These are phyloP conservation scores for Nannochloropsis salina DNA, from an alignment of 108 stramenopile species.

Conservation along the genomic window DNA sequence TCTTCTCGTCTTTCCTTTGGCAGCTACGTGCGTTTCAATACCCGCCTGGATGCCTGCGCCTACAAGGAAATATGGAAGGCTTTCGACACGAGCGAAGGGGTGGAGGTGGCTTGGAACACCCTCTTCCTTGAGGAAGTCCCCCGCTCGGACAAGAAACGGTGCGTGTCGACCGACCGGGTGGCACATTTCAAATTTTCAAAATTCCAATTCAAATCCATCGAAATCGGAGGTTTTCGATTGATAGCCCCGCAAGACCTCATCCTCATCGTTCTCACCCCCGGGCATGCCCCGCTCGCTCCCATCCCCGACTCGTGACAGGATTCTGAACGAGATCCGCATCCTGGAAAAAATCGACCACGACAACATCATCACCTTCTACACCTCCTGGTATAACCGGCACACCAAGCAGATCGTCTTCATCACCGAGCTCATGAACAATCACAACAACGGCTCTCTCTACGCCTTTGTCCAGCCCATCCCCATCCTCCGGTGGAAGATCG, in stretches of 20 bases:
- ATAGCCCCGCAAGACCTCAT: no score
- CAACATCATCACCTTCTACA: slow-evolving; percentile 94
- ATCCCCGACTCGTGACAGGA: slow-evolving; percentile 19
- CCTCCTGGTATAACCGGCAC: slow-evolving; percentile 91
- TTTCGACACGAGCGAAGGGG: slow-evolving; percentile 92
- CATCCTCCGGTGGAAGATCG: slow-evolving; percentile 86
- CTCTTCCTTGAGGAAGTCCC: slow-evolving; percentile 78
- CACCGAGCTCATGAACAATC: slow-evolving; percentile 75
- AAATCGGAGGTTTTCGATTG: no score
- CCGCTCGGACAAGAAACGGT: slow-evolving; percentile 63
- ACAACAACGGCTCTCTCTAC: slow-evolving; percentile 63
- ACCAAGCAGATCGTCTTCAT: slow-evolving; percentile 70
- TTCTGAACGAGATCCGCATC: slow-evolving; percentile 89
- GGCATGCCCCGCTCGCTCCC: no score
- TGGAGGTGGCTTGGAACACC: slow-evolving; percentile 97
- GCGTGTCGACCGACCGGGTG: neutral
- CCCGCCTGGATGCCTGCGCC: slow-evolving; percentile 84
- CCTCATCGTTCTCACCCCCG: no score
- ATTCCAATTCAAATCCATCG: no score
- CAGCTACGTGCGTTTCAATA: slow-evolving; percentile 88
- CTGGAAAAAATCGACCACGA: slow-evolving; percentile 84
- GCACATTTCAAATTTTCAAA: no score
- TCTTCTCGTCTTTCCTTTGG: slow-evolving; percentile 43
- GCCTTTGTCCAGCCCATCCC: slow-evolving; percentile 80
- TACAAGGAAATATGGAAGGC: slow-evolving; percentile 89